Base-by-base conservation (phyloP, 1,139 yeast genomes). In the Geotrichum histeridarum region DNA sequence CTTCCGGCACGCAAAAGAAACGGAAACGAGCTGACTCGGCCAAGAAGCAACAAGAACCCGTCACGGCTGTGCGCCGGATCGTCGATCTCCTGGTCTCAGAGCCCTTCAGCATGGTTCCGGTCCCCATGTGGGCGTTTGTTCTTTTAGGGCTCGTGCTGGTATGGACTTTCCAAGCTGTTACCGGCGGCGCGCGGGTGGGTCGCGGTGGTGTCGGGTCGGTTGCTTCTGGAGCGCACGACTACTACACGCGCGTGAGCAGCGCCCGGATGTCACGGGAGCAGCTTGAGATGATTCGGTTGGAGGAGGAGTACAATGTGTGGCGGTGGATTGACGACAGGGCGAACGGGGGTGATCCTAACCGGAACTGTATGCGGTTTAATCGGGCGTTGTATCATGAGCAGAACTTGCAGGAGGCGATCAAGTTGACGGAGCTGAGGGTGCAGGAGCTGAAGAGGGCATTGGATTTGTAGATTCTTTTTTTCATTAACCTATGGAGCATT, bases 241-340 rank as follows among this genome's bases (percentile, higher is more conserved):
- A 42, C 44, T 41, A 45, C 18, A 15, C 27, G 5, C 33, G 32
- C 15, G 30, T 32, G 14, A 11, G 30, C 9, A 17, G 41, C 15
- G 43, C 41, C 14, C 17, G 33, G 11, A 6, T 50, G 17, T 42
- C 53, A 1, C 9, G 38, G 7, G 58, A 42, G 3, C 53, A 18
- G 54, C 54, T 51, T 39, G 60, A 42, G 22, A 53, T 31, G 48
- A 49, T 47, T 30, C 47, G 57, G 27, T 62, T 75, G 59, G 74
- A 77, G 54, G 80, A 83, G 56, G 95, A 89, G 68, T 77, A 78
- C 41, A 78, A 79, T 42, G 69, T 90, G 55, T 90, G 96, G 96
- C 77, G 81, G 51, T 90, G 96, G 96, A 77, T 89, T 45, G 80
- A 82, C 54, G 79, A 78, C 47, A 76, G 86, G 66, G 5, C 63